Percentiles rank a stretch among this genome's conserved stretches.
Evolutionary conservation across 495 filamentous ascomycete genomes (phyloP).

Genomic region (Daldinia caldariorum): DNA sequence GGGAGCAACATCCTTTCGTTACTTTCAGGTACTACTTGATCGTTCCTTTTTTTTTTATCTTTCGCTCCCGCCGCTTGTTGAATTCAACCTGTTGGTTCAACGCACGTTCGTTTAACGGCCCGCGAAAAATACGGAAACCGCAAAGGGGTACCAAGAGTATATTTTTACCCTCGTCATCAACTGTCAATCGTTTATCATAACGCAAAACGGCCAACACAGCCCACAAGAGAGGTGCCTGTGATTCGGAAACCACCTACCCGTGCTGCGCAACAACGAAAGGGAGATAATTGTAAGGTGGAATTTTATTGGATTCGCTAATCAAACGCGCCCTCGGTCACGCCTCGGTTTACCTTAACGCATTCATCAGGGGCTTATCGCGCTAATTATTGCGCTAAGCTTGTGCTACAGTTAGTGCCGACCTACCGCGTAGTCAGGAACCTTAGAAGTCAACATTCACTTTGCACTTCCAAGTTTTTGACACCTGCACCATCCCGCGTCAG

Average conservation of each 20-base stretch:
- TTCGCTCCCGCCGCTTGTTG: slow-evolving; percentile 37
- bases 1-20: slow-evolving; percentile 46
- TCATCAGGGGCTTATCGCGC: slow-evolving; percentile 36
- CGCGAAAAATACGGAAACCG: slow-evolving; percentile 31
- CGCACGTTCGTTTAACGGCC: slow-evolving; percentile 38
- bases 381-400: slow-evolving; percentile 34
- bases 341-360: slow-evolving; percentile 21
- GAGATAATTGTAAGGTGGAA: slow-evolving; percentile 26
- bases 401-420: slow-evolving; percentile 27
- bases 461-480: slow-evolving; percentile 31
- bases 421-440: slow-evolving; percentile 37
- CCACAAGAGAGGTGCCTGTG: slow-evolving; percentile 7
- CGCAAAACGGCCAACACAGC: no score
- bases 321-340: slow-evolving; percentile 30
- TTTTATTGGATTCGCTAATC: slow-evolving; percentile 39
- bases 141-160: slow-evolving; percentile 19
- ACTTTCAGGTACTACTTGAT: slow-evolving; percentile 37
- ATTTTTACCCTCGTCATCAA: slow-evolving; percentile 8
- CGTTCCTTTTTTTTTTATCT: slow-evolving; percentile 33
- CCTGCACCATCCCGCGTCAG: slow-evolving; percentile 39
- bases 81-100: slow-evolving; percentile 26
- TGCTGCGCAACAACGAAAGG: slow-evolving; percentile 2
- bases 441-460: slow-evolving; percentile 37
- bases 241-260: slow-evolving; percentile 22
- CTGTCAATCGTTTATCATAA: slow-evolving; percentile 34